These are phyloP conservation scores for Solanum ossicruentum DNA, from an alignment of 257 asterid species.

Conservation along the genomic window DNA sequence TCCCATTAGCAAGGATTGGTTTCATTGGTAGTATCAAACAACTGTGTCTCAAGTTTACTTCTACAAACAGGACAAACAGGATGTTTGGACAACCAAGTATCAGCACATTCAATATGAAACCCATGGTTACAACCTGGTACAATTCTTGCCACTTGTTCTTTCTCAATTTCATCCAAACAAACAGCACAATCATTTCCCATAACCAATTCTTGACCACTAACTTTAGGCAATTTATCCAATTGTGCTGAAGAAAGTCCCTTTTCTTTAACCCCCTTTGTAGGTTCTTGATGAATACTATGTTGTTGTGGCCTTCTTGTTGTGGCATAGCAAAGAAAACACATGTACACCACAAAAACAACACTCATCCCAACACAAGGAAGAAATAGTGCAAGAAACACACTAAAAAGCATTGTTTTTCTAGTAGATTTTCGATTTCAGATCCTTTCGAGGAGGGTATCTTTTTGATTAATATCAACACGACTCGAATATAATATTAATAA, in stretches of 20 bases:
- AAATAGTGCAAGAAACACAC: slow-evolving; percentile 69
- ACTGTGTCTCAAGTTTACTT: slow-evolving; percentile 36
- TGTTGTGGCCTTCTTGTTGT: slow-evolving; percentile 3
- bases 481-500: not conserved
- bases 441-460: not conserved
- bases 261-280: not conserved
- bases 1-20: slow-evolving; percentile 21
- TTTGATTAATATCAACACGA: not conserved
- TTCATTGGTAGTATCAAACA: slow-evolving; percentile 34
- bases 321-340: slow-evolving; percentile 65
- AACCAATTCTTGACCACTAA: slow-evolving; percentile 54
- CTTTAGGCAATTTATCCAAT: slow-evolving; percentile 51
- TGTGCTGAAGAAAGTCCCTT: slow-evolving; percentile 58
- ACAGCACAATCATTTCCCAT: slow-evolving; percentile 65
- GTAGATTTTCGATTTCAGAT: not conserved
- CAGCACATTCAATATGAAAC: slow-evolving; percentile 66
- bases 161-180: slow-evolving; percentile 58
- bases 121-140: slow-evolving; percentile 92
- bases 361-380: slow-evolving; percentile 86
- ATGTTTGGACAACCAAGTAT: slow-evolving; percentile 61
- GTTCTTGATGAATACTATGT: not conserved
- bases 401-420: slow-evolving; percentile 33
- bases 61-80: slow-evolving; percentile 72
- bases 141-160: slow-evolving; percentile 54
- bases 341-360: slow-evolving; percentile 60